Evolutionary conservation across 305 asterid species (phyloP).

Genomic region (Fraxinus greggii): DNA sequence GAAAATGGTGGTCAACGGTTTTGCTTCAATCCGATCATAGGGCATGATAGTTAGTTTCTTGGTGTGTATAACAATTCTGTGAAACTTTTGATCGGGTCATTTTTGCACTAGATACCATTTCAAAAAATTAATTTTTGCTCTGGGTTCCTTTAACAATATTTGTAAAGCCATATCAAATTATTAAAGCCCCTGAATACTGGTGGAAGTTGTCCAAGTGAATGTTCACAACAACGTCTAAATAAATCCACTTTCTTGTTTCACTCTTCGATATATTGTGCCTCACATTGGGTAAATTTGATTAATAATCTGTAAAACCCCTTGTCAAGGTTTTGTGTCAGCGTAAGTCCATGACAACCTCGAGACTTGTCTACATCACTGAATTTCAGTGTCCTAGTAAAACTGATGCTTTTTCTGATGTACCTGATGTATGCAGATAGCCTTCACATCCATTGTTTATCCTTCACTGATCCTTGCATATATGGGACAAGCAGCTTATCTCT

Average conservation of each 20-base stretch:
- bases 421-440: conserved; percentile 19
- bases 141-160: not conserved
- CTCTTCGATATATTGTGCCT: not conserved
- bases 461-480: conserved; percentile 71
- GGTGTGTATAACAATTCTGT: not conserved
- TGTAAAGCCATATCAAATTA: not conserved
- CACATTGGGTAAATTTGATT: not conserved
- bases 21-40: not conserved
- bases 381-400: not conserved
- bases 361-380: not conserved
- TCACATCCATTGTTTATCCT: conserved; percentile 24
- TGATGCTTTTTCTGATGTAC: not conserved
- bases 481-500: conserved; percentile 98
- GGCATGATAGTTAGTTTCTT: not conserved
- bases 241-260: not conserved
- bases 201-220: not conserved
- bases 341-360: not conserved
- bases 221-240: not conserved
- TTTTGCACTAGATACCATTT: not conserved
- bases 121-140: not conserved
- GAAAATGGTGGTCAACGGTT: not conserved
- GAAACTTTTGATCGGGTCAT: not conserved
- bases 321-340: not conserved
- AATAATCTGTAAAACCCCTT: not conserved
- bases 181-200: not conserved